phyloP scores from a whole-genome alignment of 345 rosid genomes.

The Corchorus capsularis region DNA sequence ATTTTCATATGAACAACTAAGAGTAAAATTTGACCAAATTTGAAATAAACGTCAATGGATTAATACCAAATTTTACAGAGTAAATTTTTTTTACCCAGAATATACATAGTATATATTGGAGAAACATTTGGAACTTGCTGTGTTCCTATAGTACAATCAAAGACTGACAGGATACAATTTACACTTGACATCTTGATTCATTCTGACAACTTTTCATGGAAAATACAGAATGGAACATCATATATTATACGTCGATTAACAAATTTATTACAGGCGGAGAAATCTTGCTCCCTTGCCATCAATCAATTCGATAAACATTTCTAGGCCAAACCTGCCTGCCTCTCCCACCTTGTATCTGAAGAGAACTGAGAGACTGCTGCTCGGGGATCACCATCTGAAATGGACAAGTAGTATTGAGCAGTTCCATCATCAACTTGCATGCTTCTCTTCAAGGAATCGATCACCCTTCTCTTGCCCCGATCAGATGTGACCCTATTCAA shows the following conservation, averaged over 20 bases:
- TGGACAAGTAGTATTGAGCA: conserved; percentile 74
- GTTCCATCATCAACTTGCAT: conserved; percentile 92
- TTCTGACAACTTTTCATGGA: neutral
- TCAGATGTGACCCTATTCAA: conserved; percentile 44
- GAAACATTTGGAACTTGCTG: no score
- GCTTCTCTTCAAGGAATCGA: conserved; percentile 78
- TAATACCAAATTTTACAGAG: no score
- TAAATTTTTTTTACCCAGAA: no score
- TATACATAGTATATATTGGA: no score
- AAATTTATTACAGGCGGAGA: neutral
- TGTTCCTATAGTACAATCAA: no score
- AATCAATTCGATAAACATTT: neutral
- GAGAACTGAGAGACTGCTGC: conserved; percentile 75
- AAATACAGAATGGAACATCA: neutral
- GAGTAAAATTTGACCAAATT: no score
- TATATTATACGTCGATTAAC: neutral
- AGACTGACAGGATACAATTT: no score
- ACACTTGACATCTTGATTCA: neutral
- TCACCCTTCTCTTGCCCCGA: conserved; percentile 56
- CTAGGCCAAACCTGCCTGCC: conserved; percentile 46
- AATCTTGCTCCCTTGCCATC: neutral
- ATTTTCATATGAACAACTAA: no score
- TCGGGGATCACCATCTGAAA: conserved; percentile 75
- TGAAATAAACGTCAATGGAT: no score
- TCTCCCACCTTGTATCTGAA: conserved; percentile 77